Base-by-base conservation (phyloP, 2,329 filamentous ascomycete genomes). In the Penicillium sp. region DNA sequence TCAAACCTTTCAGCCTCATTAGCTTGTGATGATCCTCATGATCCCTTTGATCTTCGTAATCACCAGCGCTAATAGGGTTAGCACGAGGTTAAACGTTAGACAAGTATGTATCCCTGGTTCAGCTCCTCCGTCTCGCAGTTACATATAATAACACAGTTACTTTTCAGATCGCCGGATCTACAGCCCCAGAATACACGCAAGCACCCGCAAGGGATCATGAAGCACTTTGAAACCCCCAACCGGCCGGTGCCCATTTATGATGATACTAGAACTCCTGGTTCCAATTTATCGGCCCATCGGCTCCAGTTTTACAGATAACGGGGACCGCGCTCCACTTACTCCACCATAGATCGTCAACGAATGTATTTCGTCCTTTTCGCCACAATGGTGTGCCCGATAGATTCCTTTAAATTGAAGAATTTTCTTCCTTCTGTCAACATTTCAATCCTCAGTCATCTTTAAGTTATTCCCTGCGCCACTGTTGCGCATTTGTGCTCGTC, bases 291-390 rank as follows among this genome's bases (percentile, higher is more conserved):
- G 42, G 29, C 27, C n/a, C 13, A 47, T 47, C 39, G 49, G 37
- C 37, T 44, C 57, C 43, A 53, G 26, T 48, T 45, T 55, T 43
- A 27, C 46, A 37, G 57, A 55, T 54, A 54, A 55, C 31, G 24
- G 50, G 50, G 24, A 21, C 27, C 24, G 58, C 49, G 27, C 49
- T 52, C 22, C 49, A 44, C 49, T 35, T n/a, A 19, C 50, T 60
- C 54, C 52, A 53, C 49, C 37, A 56, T 49, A 43, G 51, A 55
- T 56, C 52, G 49, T 55, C 56, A 22, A 53, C 49, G 44, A 43
- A 54, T 48, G 55, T 57, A 62, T 57, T 62, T 57, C 33, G 37
- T 29, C 37, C 49, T 52, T 57, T 56, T 62, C 57, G 59, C 59
- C 59, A 62, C 57, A 45, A 57, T 54, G 47, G 47, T 54, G 56